Evolutionary conservation across 2,329 filamentous ascomycete genomes (phyloP).

Genomic region (Talaromyces sp.): DNA sequence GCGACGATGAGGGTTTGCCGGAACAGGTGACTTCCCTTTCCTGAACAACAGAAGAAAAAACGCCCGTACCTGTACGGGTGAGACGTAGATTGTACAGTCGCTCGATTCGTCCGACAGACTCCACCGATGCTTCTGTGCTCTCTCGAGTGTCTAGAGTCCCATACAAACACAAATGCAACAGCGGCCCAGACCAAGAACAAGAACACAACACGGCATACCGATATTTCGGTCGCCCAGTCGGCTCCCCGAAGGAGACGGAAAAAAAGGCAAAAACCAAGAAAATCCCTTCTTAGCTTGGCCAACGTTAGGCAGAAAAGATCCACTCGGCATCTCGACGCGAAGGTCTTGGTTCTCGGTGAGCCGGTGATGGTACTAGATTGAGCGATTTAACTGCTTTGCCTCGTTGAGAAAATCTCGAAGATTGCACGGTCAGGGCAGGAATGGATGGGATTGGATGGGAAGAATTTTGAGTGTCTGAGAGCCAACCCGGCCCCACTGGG

Average conservation of each 20-base stretch:
- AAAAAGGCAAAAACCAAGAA: too few species aligned
- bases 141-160: not conserved
- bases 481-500: not conserved
- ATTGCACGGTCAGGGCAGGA: not conserved
- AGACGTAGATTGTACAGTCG: not conserved
- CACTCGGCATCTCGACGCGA: not conserved
- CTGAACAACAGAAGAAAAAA: not conserved
- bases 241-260: slow-evolving; percentile 15
- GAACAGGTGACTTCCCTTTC: slow-evolving; percentile 4
- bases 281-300: not conserved
- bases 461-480: not conserved
- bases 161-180: not conserved
- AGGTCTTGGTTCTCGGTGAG: not conserved
- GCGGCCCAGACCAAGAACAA: not conserved
- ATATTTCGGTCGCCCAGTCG: not conserved
- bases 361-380: not conserved
- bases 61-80: not conserved
- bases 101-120: not conserved
- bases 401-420: not conserved
- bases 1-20: not conserved
- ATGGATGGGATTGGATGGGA: not conserved
- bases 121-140: not conserved
- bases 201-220: slow-evolving; percentile 12
- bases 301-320: not conserved
- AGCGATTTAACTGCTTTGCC: not conserved